A percentile compares a stretch with the other conserved stretches of the same genome.
Evolutionary conservation across 2,329 filamentous ascomycete species (phyloP).

Genomic region (Pseudodiploospora longispora): DNA sequence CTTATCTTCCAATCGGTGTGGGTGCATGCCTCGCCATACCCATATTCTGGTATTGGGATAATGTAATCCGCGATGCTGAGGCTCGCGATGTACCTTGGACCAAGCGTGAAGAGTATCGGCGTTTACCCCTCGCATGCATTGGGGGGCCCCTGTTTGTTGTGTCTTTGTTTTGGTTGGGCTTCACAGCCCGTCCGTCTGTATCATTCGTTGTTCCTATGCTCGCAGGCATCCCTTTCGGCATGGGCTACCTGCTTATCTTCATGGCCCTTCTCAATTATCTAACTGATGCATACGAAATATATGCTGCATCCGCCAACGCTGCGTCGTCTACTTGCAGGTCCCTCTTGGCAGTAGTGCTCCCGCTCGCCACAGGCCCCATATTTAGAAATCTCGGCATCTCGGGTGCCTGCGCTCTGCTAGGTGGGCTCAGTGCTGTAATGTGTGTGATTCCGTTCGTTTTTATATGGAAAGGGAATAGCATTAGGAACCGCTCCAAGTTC

Average conservation of each 20-base stretch:
- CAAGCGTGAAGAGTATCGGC: conserved; percentile 55
- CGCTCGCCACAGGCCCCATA: conserved; percentile 45
- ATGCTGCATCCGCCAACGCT: conserved; percentile 68
- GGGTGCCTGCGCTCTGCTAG: conserved; percentile 45
- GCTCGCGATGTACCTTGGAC: conserved; percentile 47
- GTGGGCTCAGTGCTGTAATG: conserved; percentile 41
- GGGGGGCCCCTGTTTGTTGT: conserved; percentile 56
- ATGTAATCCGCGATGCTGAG: conserved; percentile 45
- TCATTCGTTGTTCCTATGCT: conserved; percentile 50
- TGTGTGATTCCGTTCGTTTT: conserved; percentile 44
- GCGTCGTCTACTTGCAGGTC: conserved; percentile 82
- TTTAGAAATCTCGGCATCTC: conserved; percentile 38
- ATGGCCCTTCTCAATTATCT: conserved; percentile 58
- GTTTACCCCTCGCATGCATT: conserved; percentile 63
- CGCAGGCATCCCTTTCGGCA: conserved; percentile 53
- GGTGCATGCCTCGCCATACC: conserved; percentile 52
- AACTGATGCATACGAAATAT: conserved; percentile 60
- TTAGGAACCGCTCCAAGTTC: conserved; percentile 51
- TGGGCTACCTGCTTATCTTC: conserved; percentile 55
- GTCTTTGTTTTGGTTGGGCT: conserved; percentile 55
- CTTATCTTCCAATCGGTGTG: conserved; percentile 60
- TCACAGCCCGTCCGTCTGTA: conserved; percentile 40
- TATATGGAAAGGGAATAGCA: conserved; percentile 44
- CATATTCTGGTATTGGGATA: conserved; percentile 60
- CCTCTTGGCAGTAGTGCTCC: conserved; percentile 75